phyloP scores from a whole-genome alignment of 768 basidiomycete genomes.

The Fomitopsis pulvina region DNA sequence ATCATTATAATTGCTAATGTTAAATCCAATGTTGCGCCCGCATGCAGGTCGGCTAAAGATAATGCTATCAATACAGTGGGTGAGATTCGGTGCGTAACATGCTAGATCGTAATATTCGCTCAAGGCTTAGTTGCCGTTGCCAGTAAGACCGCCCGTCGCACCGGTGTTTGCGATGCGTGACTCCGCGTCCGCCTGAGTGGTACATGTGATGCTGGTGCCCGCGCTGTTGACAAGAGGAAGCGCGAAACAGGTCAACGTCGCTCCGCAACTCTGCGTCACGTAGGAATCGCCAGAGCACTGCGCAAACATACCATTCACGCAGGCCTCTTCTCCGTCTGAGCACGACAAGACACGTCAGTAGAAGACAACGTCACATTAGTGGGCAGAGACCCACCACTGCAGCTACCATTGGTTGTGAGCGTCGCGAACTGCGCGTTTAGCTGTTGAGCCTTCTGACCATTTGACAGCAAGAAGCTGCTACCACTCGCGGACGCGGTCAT shows the following conservation, averaged over 20 bases:
- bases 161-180: conserved; percentile 30
- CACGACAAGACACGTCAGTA: not conserved
- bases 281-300: conserved; percentile 35
- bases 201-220: conserved; percentile 35
- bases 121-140: conserved; percentile 13
- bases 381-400: conserved; percentile 14
- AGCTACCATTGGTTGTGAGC: conserved; percentile 19
- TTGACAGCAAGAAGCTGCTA: conserved; percentile 18
- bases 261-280: conserved; percentile 26
- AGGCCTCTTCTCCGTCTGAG: conserved; percentile 32
- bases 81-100: not conserved
- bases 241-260: conserved; percentile 28
- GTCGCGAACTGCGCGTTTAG: conserved; percentile 26
- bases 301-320: conserved; percentile 31
- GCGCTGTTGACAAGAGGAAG: conserved; percentile 36
- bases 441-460: conserved; percentile 26
- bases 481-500: not conserved
- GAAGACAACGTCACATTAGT: not conserved
- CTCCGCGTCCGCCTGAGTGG: conserved; percentile 27
- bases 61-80: not conserved
- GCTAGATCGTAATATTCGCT: too few species aligned
- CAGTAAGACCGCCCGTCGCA: conserved; percentile 24
- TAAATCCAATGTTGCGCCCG: too few species aligned
- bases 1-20: too few species aligned
- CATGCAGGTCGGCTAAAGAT: not conserved